Evolutionary conservation across 129 eudicot genomes (phyloP).

Genomic region (Flaveria bidentis): DNA sequence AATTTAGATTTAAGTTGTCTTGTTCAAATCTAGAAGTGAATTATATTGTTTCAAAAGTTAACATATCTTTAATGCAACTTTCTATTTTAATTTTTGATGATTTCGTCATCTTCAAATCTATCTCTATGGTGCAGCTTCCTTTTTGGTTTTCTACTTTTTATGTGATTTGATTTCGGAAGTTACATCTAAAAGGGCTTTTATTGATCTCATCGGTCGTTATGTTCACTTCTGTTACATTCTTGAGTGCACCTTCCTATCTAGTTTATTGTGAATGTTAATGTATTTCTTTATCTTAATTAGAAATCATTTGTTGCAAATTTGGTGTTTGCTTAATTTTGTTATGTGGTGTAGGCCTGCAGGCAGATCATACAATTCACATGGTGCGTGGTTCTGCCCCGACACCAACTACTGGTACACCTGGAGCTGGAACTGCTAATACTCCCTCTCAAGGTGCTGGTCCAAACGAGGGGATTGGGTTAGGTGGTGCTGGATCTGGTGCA

Average conservation of each 20-base stretch:
- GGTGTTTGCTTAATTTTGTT: not conserved
- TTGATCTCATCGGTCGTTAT: not conserved
- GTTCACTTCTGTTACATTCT: not conserved
- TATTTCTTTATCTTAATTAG: not conserved
- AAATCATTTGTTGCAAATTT: not conserved
- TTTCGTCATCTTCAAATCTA: too few relatives aligned
- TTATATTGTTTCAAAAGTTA: not conserved
- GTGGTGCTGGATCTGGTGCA: constrained; percentile 65
- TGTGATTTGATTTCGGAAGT: too few relatives aligned
- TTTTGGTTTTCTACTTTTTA: too few relatives aligned
- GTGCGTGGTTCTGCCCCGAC: constrained; percentile 82
- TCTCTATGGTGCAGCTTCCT: too few relatives aligned
- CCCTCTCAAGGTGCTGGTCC: constrained; percentile 45
- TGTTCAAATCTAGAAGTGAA: not conserved
- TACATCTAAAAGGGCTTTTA: not conserved
- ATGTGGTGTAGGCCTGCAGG: constrained; percentile 63
- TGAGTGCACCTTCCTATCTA: too few relatives aligned
- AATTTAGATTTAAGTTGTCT: not conserved
- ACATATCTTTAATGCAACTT: too few relatives aligned
- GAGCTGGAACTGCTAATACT: constrained; percentile 40
- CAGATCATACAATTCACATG: constrained; percentile 94
- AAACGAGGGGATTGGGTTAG: constrained; percentile 45
- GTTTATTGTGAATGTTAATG: not conserved
- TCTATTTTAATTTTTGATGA: too few relatives aligned
- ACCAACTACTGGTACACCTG: constrained; percentile 46